Base-by-base conservation (phyloP, 2,329 filamentous ascomycete genomes). In the Exophiala aquamarina region DNA sequence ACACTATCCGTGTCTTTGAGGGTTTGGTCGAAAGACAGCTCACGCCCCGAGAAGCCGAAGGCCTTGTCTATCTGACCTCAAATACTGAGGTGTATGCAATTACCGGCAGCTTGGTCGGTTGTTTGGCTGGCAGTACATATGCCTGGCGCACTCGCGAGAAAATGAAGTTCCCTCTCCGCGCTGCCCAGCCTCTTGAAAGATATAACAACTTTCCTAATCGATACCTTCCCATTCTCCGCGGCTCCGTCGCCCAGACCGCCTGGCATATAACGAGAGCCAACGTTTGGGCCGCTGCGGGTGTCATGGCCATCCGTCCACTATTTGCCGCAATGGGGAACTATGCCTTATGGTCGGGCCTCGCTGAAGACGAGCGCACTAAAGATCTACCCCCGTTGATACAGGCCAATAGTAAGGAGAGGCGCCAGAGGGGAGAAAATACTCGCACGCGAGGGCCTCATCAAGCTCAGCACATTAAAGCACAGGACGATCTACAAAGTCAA, bases 151-250 rank as follows among this genome's bases (percentile, higher is more conserved):
- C 37, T 13, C 46, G 47, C 6, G 53, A 46, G 33, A 49, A 50
- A 15, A 57, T 59, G 53, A 59, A 59, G 33, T 59, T 59, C 28
- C 57, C 57, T 23, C 55, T 59, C 31, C 38, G 49, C 13, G 44
- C 49, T 29, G 29, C 56, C n/a, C 55, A 58, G 23, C 53, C 56
- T 2, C 21, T 54, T 29, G 49, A 56, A 32, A 44, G 39, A 31
- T 59, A 59, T 35, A 47, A 54, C 20, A 43, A 31, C 35, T 59
- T 59, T 33, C 57, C 57, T 1, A 45, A 39, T 19, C 38, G 41
- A 19, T 32, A 33, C 15, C 5, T 52, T n/a, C 40, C 57, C 3
- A 31, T 59, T 9, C 19, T 58, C 18, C 52, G 41, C 14, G 57
- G 57, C 10, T 38, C 33, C 20, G 18, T 26, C 10, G 57, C 57